Base-by-base conservation (phyloP, 202 grass and related monocot species). In the Miscanthus sacchariflorus region DNA sequence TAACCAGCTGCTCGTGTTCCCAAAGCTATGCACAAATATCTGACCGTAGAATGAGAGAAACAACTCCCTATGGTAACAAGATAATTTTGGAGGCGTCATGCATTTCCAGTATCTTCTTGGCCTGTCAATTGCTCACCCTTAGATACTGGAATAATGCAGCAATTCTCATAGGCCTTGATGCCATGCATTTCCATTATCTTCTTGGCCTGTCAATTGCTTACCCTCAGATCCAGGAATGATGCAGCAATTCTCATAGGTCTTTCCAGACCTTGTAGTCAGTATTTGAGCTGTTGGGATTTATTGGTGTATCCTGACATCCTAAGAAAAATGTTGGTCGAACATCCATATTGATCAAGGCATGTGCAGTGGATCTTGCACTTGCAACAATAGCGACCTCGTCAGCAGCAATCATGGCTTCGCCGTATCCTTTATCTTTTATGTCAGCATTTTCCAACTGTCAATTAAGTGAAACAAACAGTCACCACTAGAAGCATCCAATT, bases 341-440 rank as follows among this genome's bases (percentile, higher is more conserved):
- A 89, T 99, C 97, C 85, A 93, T 87, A 72, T 99, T 99, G 54
- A 99, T 93, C 88, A 99, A 88, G 24, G 94, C 97, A 90, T 99
- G 97, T 50, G 94, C 96, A 14, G 96, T 93, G 81, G 94, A 93
- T 81, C 84, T 95, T 85, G 88, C 44, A 21, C 96, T 99, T 15
- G 92, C 84, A 35, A 90, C 91, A 77, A 99, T 87, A 15, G 81
- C 96, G 0, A 99, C 89, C 75, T 96, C 96, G 48, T 96, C 94
- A 15, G 85, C 70, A 15, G 85, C 86, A 70, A 99, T 90, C 38
- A 85, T 91, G 42, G 95, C 94, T 87, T 99, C 92, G 48, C 94
- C 90, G 27, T 94, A 99, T 70, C 96, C 96, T 84, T 95, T 93
- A 71, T 92, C 92, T 82, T 96, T 93, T 54, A 92, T 58, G 75